Conservation (phyloP, 257 asterid genomes). For the Ocimum tenuiflorum region DNA sequence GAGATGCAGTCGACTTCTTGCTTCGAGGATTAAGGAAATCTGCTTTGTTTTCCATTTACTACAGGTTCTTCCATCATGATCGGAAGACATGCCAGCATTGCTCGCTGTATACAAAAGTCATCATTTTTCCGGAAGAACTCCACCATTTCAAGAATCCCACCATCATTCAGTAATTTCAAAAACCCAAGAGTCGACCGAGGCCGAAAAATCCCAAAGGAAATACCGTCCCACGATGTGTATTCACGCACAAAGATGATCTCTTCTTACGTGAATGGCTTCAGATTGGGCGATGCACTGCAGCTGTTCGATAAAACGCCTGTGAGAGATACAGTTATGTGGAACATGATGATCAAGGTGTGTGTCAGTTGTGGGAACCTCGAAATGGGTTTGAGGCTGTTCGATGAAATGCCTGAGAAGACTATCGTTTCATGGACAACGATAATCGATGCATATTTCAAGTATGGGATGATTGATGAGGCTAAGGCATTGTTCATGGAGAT, state of each 20-base stretch:
- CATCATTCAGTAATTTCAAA: slow-evolving; percentile 6
- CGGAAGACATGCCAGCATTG: slow-evolving; percentile 21
- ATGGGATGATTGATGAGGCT: slow-evolving; percentile 62
- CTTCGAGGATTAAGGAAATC: neutral
- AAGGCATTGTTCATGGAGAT: slow-evolving; percentile 48
- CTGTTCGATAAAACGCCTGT: slow-evolving; percentile 70
- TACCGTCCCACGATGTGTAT: slow-evolving; percentile 40
- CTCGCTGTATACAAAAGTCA: slow-evolving; percentile 31
- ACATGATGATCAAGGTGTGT: slow-evolving; percentile 76
- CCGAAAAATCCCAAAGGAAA: slow-evolving; percentile 23
- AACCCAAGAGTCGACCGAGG: slow-evolving; percentile 33
- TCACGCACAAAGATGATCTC: slow-evolving; percentile 56
- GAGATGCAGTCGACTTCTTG: no score
- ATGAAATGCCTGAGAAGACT: slow-evolving; percentile 62
- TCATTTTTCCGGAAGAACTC: slow-evolving; percentile 15
- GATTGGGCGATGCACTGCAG: slow-evolving; percentile 52
- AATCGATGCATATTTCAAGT: slow-evolving; percentile 48
- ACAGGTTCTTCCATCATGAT: slow-evolving; percentile 14
- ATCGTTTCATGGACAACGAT: slow-evolving; percentile 78
- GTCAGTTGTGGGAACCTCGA: slow-evolving; percentile 45
- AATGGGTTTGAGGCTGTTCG: slow-evolving; percentile 52
- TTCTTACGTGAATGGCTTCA: slow-evolving; percentile 36
- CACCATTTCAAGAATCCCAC: neutral
- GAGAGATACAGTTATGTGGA: slow-evolving; percentile 63
- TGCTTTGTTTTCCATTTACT: neutral